Evolutionary conservation across 2,329 filamentous ascomycete species (phyloP), one percentile per base, ranked within the genome.

Genomic region (Fusarium sp.): DNA sequence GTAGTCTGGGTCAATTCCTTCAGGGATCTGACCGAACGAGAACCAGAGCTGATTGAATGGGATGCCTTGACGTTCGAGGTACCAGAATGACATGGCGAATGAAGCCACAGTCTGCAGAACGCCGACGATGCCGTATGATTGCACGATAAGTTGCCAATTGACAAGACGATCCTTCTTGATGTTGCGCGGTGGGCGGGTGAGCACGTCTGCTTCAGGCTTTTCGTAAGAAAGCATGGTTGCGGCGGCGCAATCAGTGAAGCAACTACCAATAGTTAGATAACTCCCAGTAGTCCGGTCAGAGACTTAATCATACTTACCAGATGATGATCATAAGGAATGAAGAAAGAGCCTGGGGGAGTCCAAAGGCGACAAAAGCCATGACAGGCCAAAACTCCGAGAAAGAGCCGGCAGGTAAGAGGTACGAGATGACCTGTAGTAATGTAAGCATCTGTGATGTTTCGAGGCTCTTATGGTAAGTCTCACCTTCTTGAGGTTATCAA

Each of bases 311-410:
- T 21, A 21, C 21, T 23, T 23, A 86, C 84, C 86, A 89, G 62
- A 89, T 89, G 59, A 89, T 84, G 46, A 89, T 89, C 86, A 93
- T 93, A 49, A 93, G 84, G 74, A 93, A 93, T 2, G 88, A 90
- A 4, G 88, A 91, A 16, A 93, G 82, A 49, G 92, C 89, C 75
- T 93, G 91, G 0, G 91, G 91, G 4, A 93, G 82, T 21, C 91
- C 91, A 65, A 93, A 91, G 2, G 89, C 77, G 21, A 93, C 88
- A 60, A 90, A 92, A 3, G 89, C 91, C 78, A 93, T 86, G 44
- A 94, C 89, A 0, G 91, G 91, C 91, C 89, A 88, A 78, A 94
- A 91, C 76, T 94, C 91, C 54, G 87, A 88, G 77, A 92, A 93
- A n/a, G 84, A 88, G 4, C 91, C 91, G 0, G 91, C 91, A 0